A percentile compares a stretch with the other conserved stretches of the same genome.
phyloP scores from a whole-genome alignment of 2,329 filamentous ascomycete genomes.

The Curvularia lunata region DNA sequence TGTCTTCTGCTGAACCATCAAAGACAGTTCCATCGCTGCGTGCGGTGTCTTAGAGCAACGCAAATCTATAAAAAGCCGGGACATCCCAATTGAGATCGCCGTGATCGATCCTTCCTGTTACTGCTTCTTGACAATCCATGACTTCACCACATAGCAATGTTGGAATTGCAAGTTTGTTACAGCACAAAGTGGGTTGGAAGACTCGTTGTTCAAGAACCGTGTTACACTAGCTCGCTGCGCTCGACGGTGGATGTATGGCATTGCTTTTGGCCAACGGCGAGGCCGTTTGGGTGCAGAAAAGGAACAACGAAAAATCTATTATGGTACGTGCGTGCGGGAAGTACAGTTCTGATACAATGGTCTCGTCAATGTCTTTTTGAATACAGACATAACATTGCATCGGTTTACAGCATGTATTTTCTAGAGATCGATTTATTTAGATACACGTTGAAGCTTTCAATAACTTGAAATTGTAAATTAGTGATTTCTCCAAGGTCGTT shows the following conservation, averaged over 20 bases:
- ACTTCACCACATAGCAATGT: not conserved
- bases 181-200: no score
- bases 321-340: no score
- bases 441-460: no score
- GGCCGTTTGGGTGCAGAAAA: not conserved
- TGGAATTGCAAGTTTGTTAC: not conserved
- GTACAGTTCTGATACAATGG: no score
- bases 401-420: no score
- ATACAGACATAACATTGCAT: no score
- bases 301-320: not conserved
- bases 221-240: not conserved
- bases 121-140: not conserved
- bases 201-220: no score
- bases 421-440: no score
- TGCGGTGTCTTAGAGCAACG: not conserved
- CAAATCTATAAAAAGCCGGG: not conserved
- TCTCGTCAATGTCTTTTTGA: no score
- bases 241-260: not conserved
- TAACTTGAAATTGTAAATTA: no score
- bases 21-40: not conserved
- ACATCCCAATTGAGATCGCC: not conserved
- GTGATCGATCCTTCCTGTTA: not conserved
- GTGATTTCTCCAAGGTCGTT: no score
- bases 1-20: not conserved
- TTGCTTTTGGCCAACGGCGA: not conserved